Base-by-base conservation (phyloP, 2,329 filamentous ascomycete genomes). In the Sporothrix pseudoabietina region DNA sequence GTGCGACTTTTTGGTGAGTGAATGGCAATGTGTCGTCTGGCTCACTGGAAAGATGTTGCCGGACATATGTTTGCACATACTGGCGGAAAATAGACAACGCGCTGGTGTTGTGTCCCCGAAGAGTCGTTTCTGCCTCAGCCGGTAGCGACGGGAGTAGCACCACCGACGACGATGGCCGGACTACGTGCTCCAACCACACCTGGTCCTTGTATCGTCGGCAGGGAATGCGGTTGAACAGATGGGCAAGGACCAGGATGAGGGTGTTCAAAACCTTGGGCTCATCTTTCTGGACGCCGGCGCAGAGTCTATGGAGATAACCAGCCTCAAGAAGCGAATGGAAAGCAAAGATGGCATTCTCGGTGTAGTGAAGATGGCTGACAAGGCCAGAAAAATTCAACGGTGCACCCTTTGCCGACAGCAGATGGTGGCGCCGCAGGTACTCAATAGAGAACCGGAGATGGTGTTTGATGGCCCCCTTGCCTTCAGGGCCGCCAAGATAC, bases 391-490 rank as follows among this genome's bases (percentile, higher is more conserved):
- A 93, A 78, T 94, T 92, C 14, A 94, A 81, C 0, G 92, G 91
- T 1, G 80, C 82, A 63, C 92, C 92, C 1, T 82, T 79, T 0
- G 82, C 79, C 3, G 87, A 88, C 9, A 95, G 83, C 0, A 95
- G 86, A 59, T 87, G 84, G 76, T 94, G 90, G 49, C 90, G 85
- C 26, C 91, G 87, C 0, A 95, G 84, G 77, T 94, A 95, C 76
- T 95, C 92, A 61, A 95, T 92, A 0, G 92, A 94, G 80, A 95
- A 95, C 3, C 92, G 87, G 7, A 95, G 80, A 78, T 94, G 92
- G 78, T 95, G 92, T 70, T 92, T 85, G 0, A 94, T 88, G 1
- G 91, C 88, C 79, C 90, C 87, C 77, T 89, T 90, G 69, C 89
- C 88, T 57, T 89, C 88, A 1, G 89, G 84, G 0, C 92, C 91